phyloP scores from a whole-genome alignment of 1,139 yeast genomes.

The Lodderomyces metapsilosis region DNA sequence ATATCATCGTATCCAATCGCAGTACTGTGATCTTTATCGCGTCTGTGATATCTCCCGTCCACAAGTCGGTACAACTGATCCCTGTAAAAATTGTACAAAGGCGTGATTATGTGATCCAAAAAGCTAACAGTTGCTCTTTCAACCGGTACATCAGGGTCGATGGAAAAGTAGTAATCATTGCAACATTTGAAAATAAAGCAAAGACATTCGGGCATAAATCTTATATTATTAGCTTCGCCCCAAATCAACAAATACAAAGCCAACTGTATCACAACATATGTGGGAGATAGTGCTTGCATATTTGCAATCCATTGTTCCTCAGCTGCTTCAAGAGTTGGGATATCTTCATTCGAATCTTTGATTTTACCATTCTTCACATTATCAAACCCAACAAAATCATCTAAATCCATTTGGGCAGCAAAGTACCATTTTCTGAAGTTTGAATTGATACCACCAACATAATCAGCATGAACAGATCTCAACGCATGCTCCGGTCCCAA shows the following conservation, averaged over 20 bases:
- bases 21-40: constrained; percentile 52
- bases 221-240: constrained; percentile 85
- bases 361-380: constrained; percentile 42
- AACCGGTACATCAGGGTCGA: constrained; percentile 29
- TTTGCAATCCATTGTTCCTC: constrained; percentile 72
- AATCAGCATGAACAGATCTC: constrained; percentile 64
- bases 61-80: constrained; percentile 48
- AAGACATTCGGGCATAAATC: constrained; percentile 84
- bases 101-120: constrained; percentile 70
- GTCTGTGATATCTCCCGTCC: constrained; percentile 37
- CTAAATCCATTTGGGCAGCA: constrained; percentile 87
- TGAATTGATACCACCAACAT: constrained; percentile 88
- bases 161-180: constrained; percentile 58
- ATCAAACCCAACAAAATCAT: constrained; percentile 75
- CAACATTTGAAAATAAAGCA: constrained; percentile 81
- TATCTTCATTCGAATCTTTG: constrained; percentile 36
- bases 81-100: constrained; percentile 63
- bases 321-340: constrained; percentile 57
- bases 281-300: constrained; percentile 54
- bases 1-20: constrained; percentile 64
- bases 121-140: constrained; percentile 31
- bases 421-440: constrained; percentile 95
- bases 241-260: constrained; percentile 72
- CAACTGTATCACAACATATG: constrained; percentile 62
- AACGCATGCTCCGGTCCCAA: constrained; percentile 56